Base-by-base conservation (phyloP, 176 grass and related monocot species). In the Triticum monococcum region DNA sequence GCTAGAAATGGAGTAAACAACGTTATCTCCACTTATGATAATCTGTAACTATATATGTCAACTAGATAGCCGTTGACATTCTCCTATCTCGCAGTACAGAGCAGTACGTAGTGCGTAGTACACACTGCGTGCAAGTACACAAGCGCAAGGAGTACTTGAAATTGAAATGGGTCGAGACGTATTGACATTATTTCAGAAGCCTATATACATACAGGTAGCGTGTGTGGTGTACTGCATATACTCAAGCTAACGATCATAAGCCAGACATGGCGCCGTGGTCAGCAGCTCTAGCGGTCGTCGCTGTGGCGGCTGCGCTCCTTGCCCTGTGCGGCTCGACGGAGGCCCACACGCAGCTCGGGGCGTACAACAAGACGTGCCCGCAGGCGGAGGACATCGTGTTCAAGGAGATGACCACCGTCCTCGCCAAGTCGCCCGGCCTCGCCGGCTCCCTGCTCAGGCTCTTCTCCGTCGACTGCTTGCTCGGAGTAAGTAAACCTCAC, bases 381-480 rank as follows among this genome's bases (percentile, higher is more conserved):
- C 50, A 84, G 68, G 89, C 82, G 18, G 95, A 97, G 87, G 73
- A 88, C 8, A 75, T 97, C 1, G 89, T 97, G 25, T 35, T 84
- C 10, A 46, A 65, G 67, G 92, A 88, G 65, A 91, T 97, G 84
- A 73, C 80, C 17, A 32, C 64, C 64, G 76, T 89, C 54, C 25
- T 92, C 7, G 81, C 28, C 9, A 84, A 70, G 24, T 88, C 92
- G 18, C 92, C 88, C 2, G 91, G 86, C 6, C 75, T 97, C 3
- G 84, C 88, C 41, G 83, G 67, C 40, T 20, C 91, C 9, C 48
- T 93, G 37, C 88, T 97, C 46, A 88, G 87, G 45, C 85, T 94
- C 46, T 90, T 93, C 82, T 94, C 92, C 85, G 89, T 90, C 0
- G 94, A 97, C 79, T 97, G 89, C 86, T 90, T 97, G 24, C 57